phyloP scores from a whole-genome alignment of 345 rosid species.

The Arabidopsis arenosa region DNA sequence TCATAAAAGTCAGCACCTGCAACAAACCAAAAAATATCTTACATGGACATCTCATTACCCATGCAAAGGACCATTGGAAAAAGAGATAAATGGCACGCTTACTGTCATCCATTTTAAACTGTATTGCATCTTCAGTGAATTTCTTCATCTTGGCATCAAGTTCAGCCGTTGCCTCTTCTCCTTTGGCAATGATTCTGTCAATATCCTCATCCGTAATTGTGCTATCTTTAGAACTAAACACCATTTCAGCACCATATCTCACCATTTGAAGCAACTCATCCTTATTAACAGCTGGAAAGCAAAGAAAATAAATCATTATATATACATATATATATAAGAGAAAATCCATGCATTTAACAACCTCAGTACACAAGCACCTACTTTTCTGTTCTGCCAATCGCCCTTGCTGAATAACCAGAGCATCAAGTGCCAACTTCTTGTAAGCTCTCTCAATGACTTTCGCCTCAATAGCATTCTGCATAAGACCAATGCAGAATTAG shows the following conservation, averaged over 20 bases:
- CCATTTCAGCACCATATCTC: slow-evolving; percentile 99
- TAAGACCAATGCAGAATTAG: slow-evolving; percentile 38
- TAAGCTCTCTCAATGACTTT: slow-evolving; percentile 96
- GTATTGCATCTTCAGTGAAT: slow-evolving; percentile 95
- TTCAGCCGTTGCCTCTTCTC: slow-evolving; percentile 96
- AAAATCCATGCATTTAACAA: not conserved
- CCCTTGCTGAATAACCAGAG: slow-evolving; percentile 95
- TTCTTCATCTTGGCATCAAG: slow-evolving; percentile 99
- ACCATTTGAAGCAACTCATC: slow-evolving; percentile 99
- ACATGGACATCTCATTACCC: slow-evolving; percentile 18
- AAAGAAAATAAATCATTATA: slow-evolving; percentile 3
- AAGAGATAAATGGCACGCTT: slow-evolving; percentile 37
- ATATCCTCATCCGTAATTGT: slow-evolving; percentile 97
- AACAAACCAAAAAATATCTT: slow-evolving; percentile 25
- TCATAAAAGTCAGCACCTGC: slow-evolving; percentile 86
- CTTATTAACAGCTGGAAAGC: slow-evolving; percentile 80
- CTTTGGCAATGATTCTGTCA: slow-evolving; percentile 97
- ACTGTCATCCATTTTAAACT: slow-evolving; percentile 94
- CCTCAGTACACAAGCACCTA: slow-evolving; percentile 33
- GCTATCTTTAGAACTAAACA: slow-evolving; percentile 98
- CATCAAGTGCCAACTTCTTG: slow-evolving; percentile 94
- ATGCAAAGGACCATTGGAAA: not conserved
- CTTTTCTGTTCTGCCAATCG: slow-evolving; percentile 92
- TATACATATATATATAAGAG: not conserved
- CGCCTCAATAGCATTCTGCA: slow-evolving; percentile 90